Evolutionary conservation across 1,284 basidiomycete genomes (phyloP), one percentile per base, ranked within the genome.

Genomic region (Exobasidium cylindrosporum): DNA sequence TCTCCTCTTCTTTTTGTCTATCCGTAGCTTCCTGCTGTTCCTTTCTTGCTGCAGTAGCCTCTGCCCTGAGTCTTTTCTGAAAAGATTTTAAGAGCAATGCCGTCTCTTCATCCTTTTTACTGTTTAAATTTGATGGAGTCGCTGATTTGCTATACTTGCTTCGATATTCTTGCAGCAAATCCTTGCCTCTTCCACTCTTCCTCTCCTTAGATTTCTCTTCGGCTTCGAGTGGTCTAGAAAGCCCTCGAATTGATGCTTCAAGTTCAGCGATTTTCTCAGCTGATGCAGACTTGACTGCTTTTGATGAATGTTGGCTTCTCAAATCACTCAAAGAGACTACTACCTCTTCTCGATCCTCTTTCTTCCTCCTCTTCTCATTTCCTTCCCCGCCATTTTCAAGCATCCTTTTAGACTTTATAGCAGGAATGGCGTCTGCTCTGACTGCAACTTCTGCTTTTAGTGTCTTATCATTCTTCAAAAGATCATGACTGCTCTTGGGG

Each of bases 401-500:
- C 63, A 28, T 23, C 53, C 14, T 52, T 46, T 3, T 45, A 6
- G n/a, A 4, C 17, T 50, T 24, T 2, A 24, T 28, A 4, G 47
- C 21, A 5, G 13, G 17, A 24, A 14, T 50, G 14, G 21, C n/a
- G 5, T 28, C 26, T 24, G 21, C n/a, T 24, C 26, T 50, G 21
- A 14, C 26, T 13, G n/a, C 26, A 4, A 24, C 2, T 14, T 50
- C 47, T 7, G n/a, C 47, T 5, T 24, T 23, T 24, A 73, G 66
- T 53, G 56, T 64, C 55, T 63, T 68, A 45, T 76, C 74, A 26
- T 73, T 57, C 31, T 67, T 63, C 4, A 79, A 57, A 28, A 79
- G 46, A 49, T 79, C 76, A 45, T 78, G 74, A 46, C 71, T 74
- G 62, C 76, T 78, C 45, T 74, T 78, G 1, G 70, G 67, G 11